Evolutionary conservation across 495 filamentous ascomycete genomes (phyloP).

Genomic region (Annulohypoxylon stygium): DNA sequence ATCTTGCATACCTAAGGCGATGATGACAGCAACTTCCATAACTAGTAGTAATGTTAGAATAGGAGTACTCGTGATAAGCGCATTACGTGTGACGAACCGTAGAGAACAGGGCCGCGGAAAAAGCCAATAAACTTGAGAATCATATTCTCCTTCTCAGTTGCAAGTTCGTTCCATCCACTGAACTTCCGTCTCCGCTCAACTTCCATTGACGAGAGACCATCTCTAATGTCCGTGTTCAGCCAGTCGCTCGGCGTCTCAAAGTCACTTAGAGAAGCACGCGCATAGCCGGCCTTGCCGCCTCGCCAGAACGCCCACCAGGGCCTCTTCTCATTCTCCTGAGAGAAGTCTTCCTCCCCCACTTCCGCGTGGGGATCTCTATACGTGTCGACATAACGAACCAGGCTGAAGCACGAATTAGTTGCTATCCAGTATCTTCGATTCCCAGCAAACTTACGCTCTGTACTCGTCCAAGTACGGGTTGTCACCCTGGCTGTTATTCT

Average conservation of each 20-base stretch:
- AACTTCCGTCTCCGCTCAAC: slow-evolving; percentile 75
- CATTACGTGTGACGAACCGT: slow-evolving; percentile 68
- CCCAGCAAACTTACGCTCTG: slow-evolving; percentile 42
- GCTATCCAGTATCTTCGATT: background rate
- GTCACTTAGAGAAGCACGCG: slow-evolving; percentile 50
- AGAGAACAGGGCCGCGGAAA: slow-evolving; percentile 85
- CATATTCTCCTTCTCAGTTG: slow-evolving; percentile 81
- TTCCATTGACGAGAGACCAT: slow-evolving; percentile 71
- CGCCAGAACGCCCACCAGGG: slow-evolving; percentile 71
- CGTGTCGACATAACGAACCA: slow-evolving; percentile 76
- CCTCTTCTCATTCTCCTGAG: slow-evolving; percentile 56
- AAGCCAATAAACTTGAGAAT: slow-evolving; percentile 82
- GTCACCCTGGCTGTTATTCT: slow-evolving; percentile 38
- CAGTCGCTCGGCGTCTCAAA: slow-evolving; percentile 71
- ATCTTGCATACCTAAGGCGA: slow-evolving; percentile 82
- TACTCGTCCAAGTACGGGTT: slow-evolving; percentile 56
- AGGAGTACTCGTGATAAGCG: slow-evolving; percentile 3
- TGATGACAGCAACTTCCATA: slow-evolving; percentile 84
- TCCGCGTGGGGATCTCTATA: slow-evolving; percentile 71
- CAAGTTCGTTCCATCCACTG: slow-evolving; percentile 79
- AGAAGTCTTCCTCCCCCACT: slow-evolving; percentile 66
- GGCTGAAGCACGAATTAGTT: slow-evolving; percentile 36
- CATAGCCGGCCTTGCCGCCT: slow-evolving; percentile 53
- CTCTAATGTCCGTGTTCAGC: slow-evolving; percentile 76
- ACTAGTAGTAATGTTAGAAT: slow-evolving; percentile 63